Conservation (phyloP, 169 alveolate species). For the Eimeria zaria region DNA sequence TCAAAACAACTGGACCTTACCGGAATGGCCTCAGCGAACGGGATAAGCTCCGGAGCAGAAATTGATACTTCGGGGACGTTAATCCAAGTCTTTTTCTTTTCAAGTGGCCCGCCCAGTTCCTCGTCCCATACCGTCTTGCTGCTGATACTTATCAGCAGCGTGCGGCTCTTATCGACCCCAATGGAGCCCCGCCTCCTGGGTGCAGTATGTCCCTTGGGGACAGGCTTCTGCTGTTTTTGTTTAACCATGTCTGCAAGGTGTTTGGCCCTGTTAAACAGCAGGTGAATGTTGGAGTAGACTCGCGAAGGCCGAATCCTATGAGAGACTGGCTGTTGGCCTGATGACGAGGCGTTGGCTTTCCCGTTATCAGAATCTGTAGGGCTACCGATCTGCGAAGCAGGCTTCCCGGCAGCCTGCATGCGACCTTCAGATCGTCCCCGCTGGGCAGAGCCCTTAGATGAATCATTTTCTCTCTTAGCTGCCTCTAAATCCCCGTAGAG, state of each 20-base stretch:
- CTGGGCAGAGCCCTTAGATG: neutral
- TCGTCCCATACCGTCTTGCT: slow-evolving; percentile 77
- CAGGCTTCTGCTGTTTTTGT: neutral
- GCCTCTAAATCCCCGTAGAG: neutral
- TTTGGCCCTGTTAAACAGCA: slow-evolving; percentile 53
- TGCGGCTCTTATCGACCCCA: slow-evolving; percentile 68
- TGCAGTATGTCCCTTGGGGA: neutral
- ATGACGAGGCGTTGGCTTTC: neutral
- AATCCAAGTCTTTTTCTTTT: slow-evolving; percentile 70
- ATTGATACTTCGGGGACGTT: slow-evolving; percentile 60
- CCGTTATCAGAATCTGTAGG: slow-evolving; percentile 2
- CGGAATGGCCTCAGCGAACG: slow-evolving; percentile 78
- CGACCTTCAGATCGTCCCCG: neutral
- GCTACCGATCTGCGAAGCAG: neutral
- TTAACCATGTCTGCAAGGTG: slow-evolving; percentile 59
- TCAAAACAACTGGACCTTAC: neutral
- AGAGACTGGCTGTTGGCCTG: slow-evolving; percentile 36
- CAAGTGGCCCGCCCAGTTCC: slow-evolving; percentile 51
- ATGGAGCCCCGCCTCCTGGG: slow-evolving; percentile 75
- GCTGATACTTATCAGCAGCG: slow-evolving; percentile 55
- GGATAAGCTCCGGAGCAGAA: slow-evolving; percentile 72
- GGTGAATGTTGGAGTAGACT: slow-evolving; percentile 47
- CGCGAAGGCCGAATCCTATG: slow-evolving; percentile 64
- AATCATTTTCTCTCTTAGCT: neutral
- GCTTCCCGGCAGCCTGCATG: neutral